phyloP scores from a whole-genome alignment of 768 basidiomycete genomes.

The Tulasnella sp. region DNA sequence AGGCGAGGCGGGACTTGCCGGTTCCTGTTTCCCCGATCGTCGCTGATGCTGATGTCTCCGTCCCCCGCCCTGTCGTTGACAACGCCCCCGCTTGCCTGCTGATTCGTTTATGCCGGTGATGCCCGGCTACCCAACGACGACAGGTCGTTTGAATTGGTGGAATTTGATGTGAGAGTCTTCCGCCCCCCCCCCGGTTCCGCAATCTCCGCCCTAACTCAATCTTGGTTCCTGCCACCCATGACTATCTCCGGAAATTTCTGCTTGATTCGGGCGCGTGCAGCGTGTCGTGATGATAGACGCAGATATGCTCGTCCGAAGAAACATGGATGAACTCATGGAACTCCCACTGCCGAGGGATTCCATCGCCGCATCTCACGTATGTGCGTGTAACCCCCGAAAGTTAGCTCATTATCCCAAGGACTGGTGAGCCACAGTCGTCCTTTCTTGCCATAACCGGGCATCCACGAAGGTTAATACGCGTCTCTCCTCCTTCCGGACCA shows the following conservation, averaged over 20 bases:
- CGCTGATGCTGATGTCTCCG: neutral
- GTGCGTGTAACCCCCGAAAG: slow-evolving; percentile 89
- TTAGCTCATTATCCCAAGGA: slow-evolving; percentile 82
- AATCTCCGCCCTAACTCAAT: neutral
- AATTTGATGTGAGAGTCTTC: slow-evolving; percentile 56
- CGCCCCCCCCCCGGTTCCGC: neutral
- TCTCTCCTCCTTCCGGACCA: neutral
- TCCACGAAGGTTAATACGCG: slow-evolving; percentile 29
- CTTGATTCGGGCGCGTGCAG: slow-evolving; percentile 29
- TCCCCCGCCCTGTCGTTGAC: neutral
- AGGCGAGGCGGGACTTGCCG: neutral
- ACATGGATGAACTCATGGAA: slow-evolving; percentile 68
- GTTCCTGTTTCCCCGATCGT: slow-evolving; percentile 29
- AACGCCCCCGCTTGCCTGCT: neutral
- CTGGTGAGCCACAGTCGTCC: slow-evolving; percentile 52
- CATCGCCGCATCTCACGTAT: slow-evolving; percentile 87
- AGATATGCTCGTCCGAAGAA: slow-evolving; percentile 79
- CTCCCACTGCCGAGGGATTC: slow-evolving; percentile 56
- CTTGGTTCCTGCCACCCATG: slow-evolving; percentile 5
- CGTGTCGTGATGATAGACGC: slow-evolving; percentile 73
- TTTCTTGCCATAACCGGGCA: neutral
- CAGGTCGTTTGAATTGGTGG: slow-evolving; percentile 60
- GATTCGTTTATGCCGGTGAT: neutral
- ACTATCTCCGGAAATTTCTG: neutral
- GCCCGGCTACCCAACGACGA: neutral